A percentile compares a stretch with the other conserved stretches of the same genome.
Conservation (phyloP, 495 filamentous ascomycete species). For the Trichocladium antarcticum region DNA sequence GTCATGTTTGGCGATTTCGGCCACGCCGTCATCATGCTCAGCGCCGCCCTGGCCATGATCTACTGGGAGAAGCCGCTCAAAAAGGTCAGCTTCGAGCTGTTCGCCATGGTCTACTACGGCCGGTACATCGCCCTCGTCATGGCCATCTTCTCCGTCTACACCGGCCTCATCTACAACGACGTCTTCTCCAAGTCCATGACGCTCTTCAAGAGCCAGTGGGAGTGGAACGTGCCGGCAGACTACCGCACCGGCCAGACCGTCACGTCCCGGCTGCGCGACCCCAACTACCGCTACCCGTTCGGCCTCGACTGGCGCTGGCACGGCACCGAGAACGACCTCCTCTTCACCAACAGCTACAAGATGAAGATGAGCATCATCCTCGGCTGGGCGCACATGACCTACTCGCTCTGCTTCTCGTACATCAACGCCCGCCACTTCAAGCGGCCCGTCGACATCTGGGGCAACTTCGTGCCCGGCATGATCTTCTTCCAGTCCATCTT, state of each 20-base stretch:
- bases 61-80: slow-evolving; percentile 86
- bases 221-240: slow-evolving; percentile 56
- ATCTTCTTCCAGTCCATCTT: slow-evolving; percentile 99
- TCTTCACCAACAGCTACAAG: slow-evolving; percentile 97
- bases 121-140: slow-evolving; percentile 98
- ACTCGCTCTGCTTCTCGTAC: slow-evolving; percentile 84
- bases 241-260: slow-evolving; percentile 50
- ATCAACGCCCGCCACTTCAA: slow-evolving; percentile 93
- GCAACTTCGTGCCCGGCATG: slow-evolving; percentile 95
- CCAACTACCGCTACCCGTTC: slow-evolving; percentile 75
- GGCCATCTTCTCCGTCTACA: slow-evolving; percentile 94
- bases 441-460: slow-evolving; percentile 85
- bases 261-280: slow-evolving; percentile 45
- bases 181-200: slow-evolving; percentile 87
- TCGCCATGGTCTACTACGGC: slow-evolving; percentile 96
- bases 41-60: slow-evolving; percentile 78
- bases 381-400: slow-evolving; percentile 97
- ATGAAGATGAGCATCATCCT: slow-evolving; percentile 98
- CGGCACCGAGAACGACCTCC: slow-evolving; percentile 79
- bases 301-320: slow-evolving; percentile 97
- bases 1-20: slow-evolving; percentile 99
- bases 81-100: slow-evolving; percentile 86
- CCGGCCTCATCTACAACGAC: slow-evolving; percentile 95
- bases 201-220: slow-evolving; percentile 80
- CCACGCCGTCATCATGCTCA: slow-evolving; percentile 76